These are phyloP conservation scores for Ceratobasidium sp. DNA, from an alignment of 1,284 basidiomycete genomes.

Conservation along the genomic window DNA sequence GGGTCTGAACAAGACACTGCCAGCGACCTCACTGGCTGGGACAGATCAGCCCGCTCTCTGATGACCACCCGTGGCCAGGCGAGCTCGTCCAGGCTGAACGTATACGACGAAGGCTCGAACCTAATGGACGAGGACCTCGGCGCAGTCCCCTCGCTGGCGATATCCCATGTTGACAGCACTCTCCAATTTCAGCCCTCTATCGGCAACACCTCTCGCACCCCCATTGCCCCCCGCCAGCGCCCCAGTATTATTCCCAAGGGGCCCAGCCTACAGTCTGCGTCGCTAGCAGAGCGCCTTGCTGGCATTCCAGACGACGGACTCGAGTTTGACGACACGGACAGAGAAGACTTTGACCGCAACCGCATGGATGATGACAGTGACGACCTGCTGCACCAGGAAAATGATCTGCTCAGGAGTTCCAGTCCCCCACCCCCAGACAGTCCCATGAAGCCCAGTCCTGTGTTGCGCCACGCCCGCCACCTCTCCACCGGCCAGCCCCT, in stretches of 20 bases:
- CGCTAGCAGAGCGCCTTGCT: constrained; percentile 26
- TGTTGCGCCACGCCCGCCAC: background rate
- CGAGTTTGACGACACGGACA: constrained; percentile 33
- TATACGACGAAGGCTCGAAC: constrained; percentile 22
- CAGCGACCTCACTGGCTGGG: constrained; percentile 29
- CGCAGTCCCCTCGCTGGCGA: constrained; percentile 9
- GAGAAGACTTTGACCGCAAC: constrained; percentile 29
- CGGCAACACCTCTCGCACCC: constrained; percentile 19
- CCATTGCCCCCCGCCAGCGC: background rate
- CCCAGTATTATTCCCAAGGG: constrained; percentile 15
- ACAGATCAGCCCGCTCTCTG: constrained; percentile 23
- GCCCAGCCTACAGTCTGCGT: constrained; percentile 27
- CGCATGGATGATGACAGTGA: constrained; percentile 31
- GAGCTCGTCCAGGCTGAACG: constrained; percentile 11
- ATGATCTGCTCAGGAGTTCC: constrained; percentile 15
- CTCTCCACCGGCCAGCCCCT: background rate
- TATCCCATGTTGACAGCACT: constrained; percentile 25
- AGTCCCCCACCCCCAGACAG: constrained; percentile 21
- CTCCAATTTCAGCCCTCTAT: constrained; percentile 9
- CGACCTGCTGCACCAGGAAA: constrained; percentile 23
- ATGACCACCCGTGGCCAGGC: constrained; percentile 30
- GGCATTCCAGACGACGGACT: constrained; percentile 28
- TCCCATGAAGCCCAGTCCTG: background rate
- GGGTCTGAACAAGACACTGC: constrained; percentile 3
- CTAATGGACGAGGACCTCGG: constrained; percentile 26